Evolutionary conservation across 2,329 filamentous ascomycete genomes (phyloP), one percentile per base, ranked within the genome.

Genomic region (Emydomyces testavorans): DNA sequence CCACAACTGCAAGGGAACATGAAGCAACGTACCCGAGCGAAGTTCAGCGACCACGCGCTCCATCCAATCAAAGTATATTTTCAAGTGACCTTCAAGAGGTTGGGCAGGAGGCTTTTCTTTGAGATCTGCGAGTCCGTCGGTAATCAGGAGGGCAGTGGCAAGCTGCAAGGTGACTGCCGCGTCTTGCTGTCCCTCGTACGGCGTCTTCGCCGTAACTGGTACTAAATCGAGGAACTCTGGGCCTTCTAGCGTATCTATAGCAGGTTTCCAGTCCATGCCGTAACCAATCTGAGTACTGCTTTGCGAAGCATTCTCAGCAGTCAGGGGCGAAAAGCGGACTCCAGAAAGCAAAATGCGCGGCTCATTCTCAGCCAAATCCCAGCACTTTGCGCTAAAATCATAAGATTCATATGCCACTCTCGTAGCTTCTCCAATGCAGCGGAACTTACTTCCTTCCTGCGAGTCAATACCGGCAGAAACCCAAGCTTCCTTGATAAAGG

Each of bases 401-500:
- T 42, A 53, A 18, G 39, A 3, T 66, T 66, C 44, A 69, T 60
- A 18, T 61, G 61, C 0, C 70, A 71, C 41, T 66, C 65, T 1
- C 65, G 62, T 46, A 68, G 60, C 1, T 59, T 48, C 8, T 73
- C 59, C 29, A 63, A 61, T 10, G 58, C 57, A 20, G 64, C 54
- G 18, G 66, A 56, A 20, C 54, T 41, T 29, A 54, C 57, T n/a
- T 64, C 39, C 34, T 34, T 38, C 23, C 16, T 39, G 34, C 6
- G 44, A 46, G 20, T 26, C 39, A 26, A 62, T 51, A 13, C 56
- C 52, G 3, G 56, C 51, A 6, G 62, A 64, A 29, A 65, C 50
- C 61, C 61, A 64, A 23, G 60, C 56, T 21, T 65, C 60, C 8
- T 54, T 57, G 34, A 65, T 59, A 31, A 58, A 63, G 2, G 59